Evolutionary conservation across 371 early-diverging fungal genomes (phyloP).

Genomic region (Cladochytrium tenue): DNA sequence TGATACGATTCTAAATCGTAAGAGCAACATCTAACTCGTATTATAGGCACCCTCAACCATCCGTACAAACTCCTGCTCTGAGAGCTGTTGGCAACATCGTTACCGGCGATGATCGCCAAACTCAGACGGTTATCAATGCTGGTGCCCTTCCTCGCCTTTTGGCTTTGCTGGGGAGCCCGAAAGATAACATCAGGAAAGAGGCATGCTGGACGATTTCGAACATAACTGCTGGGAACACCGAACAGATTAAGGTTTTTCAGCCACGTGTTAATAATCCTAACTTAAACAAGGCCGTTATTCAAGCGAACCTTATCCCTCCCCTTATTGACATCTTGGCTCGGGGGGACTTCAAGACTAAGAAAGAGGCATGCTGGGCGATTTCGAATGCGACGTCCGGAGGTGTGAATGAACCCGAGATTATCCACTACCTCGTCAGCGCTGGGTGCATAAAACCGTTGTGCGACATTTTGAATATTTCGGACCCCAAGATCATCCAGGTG

Average conservation of each 20-base stretch:
- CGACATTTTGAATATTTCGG: conserved; percentile 86
- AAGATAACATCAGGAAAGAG: conserved; percentile 97
- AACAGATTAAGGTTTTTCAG: conserved; percentile 81
- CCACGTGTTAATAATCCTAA: not conserved
- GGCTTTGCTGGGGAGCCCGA: conserved; percentile 77
- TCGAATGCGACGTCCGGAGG: conserved; percentile 97
- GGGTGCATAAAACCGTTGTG: conserved; percentile 94
- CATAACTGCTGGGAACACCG: conserved; percentile 98
- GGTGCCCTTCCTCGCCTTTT: conserved; percentile 84
- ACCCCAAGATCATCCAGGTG: conserved; percentile 92
- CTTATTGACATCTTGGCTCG: conserved; percentile 84
- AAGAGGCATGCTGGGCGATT: conserved; percentile 99
- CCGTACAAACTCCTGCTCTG: conserved; percentile 97
- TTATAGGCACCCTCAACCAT: conserved; percentile 66
- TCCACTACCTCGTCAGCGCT: conserved; percentile 80
- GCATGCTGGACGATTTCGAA: conserved; percentile 99
- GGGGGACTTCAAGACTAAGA: conserved; percentile 96
- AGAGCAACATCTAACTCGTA: not conserved
- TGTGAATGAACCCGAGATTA: conserved; percentile 82
- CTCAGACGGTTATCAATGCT: conserved; percentile 92
- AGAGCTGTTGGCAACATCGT: conserved; percentile 99
- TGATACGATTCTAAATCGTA: not conserved
- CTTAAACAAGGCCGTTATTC: conserved; percentile 71
- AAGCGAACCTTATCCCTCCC: conserved; percentile 90
- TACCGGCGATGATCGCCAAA: conserved; percentile 97